Percentiles rank a stretch among this genome's conserved stretches.
phyloP scores from a whole-genome alignment of 23 red algal genomes.

The Porphyridium purpureum region DNA sequence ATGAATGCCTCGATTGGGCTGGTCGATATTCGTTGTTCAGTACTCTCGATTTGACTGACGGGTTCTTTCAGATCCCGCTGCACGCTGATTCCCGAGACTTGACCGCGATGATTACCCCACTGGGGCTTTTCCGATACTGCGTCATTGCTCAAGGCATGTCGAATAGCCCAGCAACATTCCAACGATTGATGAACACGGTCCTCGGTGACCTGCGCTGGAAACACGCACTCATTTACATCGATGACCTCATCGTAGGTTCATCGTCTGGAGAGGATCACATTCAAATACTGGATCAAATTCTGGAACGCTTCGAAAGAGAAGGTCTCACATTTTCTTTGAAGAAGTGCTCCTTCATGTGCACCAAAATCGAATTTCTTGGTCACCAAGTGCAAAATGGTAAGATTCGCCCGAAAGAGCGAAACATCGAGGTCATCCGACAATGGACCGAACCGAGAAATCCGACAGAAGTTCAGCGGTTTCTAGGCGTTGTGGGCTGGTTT shows the following conservation, averaged over 20 bases:
- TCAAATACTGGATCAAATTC: conserved; percentile 1
- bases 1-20: conserved; percentile 8
- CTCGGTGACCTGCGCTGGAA: too few species aligned
- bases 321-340: conserved; percentile 16
- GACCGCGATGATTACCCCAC: conserved; percentile 6
- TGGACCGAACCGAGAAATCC: neutral
- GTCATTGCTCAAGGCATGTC: conserved; percentile 7
- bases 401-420: neutral
- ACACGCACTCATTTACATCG: too few species aligned
- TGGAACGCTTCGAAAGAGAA: conserved; percentile 5
- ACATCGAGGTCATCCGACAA: neutral
- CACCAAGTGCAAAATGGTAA: conserved; percentile 13
- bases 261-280: conserved; percentile 26
- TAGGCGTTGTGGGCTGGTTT: too few species aligned
- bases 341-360: conserved; percentile 11
- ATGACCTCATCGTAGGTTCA: too few species aligned
- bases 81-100: neutral
- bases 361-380: conserved; percentile 12
- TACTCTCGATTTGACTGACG: conserved; percentile 9
- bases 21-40: conserved; percentile 9
- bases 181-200: too few species aligned
- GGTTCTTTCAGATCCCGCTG: conserved; percentile 16
- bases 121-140: conserved; percentile 8
- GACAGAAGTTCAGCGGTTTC: conserved; percentile 10
- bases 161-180: conserved; percentile 15